phyloP scores from a whole-genome alignment of 257 asterid genomes.

The Solanum gracilifrons region DNA sequence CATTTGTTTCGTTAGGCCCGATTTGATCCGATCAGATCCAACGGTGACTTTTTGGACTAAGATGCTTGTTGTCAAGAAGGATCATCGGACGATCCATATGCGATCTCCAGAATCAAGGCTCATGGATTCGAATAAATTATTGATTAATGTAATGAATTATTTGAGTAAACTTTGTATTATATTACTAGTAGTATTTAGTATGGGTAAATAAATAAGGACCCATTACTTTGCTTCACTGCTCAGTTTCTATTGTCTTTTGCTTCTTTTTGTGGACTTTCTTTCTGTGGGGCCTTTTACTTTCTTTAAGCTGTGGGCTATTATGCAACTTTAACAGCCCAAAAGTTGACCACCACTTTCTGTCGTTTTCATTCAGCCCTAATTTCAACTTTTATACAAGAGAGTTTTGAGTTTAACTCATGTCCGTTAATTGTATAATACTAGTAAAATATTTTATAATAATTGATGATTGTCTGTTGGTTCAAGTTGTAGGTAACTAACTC shows the following conservation, averaged over 20 bases:
- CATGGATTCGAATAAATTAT: not conserved
- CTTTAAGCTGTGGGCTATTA: not conserved
- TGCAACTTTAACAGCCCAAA: not conserved
- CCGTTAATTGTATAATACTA: not conserved
- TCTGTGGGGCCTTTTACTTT: not conserved
- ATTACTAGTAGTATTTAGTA: not conserved
- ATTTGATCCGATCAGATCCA: slow-evolving; percentile 6
- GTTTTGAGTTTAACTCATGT: not conserved
- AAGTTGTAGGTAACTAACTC: not conserved
- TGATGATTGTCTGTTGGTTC: not conserved
- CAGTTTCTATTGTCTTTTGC: not conserved
- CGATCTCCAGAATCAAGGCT: slow-evolving; percentile 1
- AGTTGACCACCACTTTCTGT: not conserved
- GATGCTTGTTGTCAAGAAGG: slow-evolving; percentile 7
- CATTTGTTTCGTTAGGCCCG: not conserved
- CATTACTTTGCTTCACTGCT: not conserved
- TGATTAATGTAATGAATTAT: not conserved
- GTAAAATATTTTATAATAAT: too few relatives aligned
- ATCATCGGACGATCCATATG: slow-evolving; percentile 4
- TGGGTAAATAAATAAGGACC: not conserved
- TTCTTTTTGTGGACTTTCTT: not conserved
- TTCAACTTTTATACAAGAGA: not conserved
- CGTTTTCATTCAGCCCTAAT: not conserved
- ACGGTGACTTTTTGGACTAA: not conserved
- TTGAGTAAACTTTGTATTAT: not conserved